Evolutionary conservation across 345 rosid species (phyloP).

Genomic region (Bruguiera gymnorhiza): DNA sequence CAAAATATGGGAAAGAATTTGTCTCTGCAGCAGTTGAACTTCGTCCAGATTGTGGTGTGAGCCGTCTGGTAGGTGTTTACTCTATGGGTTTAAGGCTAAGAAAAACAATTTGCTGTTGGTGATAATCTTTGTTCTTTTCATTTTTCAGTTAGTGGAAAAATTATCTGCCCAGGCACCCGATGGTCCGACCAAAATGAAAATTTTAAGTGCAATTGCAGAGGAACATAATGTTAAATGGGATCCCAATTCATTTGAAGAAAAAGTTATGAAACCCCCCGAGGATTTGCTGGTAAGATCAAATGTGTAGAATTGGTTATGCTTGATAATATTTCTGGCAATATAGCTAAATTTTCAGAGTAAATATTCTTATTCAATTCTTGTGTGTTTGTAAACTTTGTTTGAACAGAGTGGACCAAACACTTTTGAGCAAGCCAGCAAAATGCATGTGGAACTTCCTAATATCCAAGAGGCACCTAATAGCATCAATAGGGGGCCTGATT

Average conservation of each 20-base stretch:
- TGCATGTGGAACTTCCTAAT: constrained; percentile 8
- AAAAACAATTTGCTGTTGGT: neutral
- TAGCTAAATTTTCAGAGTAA: neutral
- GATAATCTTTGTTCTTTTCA: constrained; percentile 11
- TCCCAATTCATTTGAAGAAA: constrained; percentile 52
- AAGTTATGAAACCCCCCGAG: constrained; percentile 44
- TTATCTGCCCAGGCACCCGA: constrained; percentile 80
- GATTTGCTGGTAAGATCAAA: constrained; percentile 51
- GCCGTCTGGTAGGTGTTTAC: constrained; percentile 62
- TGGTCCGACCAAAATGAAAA: constrained; percentile 67
- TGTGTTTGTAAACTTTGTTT: constrained; percentile 16
- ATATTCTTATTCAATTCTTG: constrained; percentile 10
- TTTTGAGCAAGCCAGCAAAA: constrained; percentile 20
- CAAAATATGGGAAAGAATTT: constrained; percentile 92
- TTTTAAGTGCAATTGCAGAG: constrained; percentile 68
- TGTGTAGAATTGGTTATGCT: neutral
- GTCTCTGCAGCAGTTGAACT: constrained; percentile 65
- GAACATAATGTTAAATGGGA: constrained; percentile 84
- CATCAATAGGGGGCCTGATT: constrained; percentile 17
- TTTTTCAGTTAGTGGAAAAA: constrained; percentile 69
- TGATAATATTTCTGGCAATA: neutral
- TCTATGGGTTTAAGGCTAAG: neutral
- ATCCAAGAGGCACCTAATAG: constrained; percentile 8
- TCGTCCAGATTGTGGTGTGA: constrained; percentile 81
- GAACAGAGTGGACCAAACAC: constrained; percentile 61